A percentile compares a stretch with the other conserved stretches of the same genome.
Conservation (phyloP, 495 filamentous ascomycete genomes). For the Astrothelium subdiscretum region DNA sequence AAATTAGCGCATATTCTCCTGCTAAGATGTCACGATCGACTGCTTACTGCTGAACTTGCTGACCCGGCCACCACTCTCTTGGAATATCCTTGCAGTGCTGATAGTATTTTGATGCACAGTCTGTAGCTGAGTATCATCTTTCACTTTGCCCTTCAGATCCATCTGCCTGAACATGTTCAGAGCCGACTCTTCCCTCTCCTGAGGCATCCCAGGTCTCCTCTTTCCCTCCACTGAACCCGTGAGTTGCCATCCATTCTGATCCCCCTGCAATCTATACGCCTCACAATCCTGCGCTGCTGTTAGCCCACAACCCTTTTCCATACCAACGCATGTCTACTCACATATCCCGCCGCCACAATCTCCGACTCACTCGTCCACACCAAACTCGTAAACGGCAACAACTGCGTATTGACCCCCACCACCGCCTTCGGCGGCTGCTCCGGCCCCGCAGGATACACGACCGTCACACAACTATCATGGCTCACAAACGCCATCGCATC, state of each 20-base stretch:
- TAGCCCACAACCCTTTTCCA: neutral
- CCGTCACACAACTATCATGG: constrained; percentile 90
- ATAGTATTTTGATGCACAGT: constrained; percentile 97
- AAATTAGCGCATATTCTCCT: constrained; percentile 5
- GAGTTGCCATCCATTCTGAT: constrained; percentile 72
- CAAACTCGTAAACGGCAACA: constrained; percentile 80
- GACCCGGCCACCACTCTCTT: constrained; percentile 51
- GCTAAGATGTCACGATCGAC: neutral
- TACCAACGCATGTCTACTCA: constrained; percentile 24
- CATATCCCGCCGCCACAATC: constrained; percentile 89
- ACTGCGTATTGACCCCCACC: constrained; percentile 74
- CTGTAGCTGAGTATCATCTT: constrained; percentile 85
- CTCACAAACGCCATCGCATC: constrained; percentile 82
- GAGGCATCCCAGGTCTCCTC: constrained; percentile 38
- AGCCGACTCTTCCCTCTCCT: constrained; percentile 69
- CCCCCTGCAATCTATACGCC: constrained; percentile 80
- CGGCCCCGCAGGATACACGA: constrained; percentile 87
- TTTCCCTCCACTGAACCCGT: constrained; percentile 68
- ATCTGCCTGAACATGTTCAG: constrained; percentile 98
- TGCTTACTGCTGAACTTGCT: constrained; percentile 81
- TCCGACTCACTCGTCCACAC: constrained; percentile 89
- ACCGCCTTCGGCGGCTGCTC: constrained; percentile 85
- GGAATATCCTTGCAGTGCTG: constrained; percentile 64
- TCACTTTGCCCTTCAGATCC: constrained; percentile 86
- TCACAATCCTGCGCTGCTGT: constrained; percentile 59